These are phyloP conservation scores for Mrakiaceae sp. DNA, from an alignment of 1,284 basidiomycete genomes.

Conservation along the genomic window DNA sequence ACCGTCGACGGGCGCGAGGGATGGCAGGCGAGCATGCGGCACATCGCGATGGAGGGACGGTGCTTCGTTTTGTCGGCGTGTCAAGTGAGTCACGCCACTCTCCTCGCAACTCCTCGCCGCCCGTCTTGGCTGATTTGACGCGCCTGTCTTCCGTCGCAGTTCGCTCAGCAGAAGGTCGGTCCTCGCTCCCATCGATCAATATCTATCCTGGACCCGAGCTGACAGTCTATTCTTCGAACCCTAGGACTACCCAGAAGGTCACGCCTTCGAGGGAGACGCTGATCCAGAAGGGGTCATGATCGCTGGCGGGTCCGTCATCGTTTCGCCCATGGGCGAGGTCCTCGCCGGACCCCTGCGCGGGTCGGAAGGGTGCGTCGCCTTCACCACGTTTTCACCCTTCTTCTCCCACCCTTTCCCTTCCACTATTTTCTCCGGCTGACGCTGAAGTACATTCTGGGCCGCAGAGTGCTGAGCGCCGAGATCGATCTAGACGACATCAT, in stretches of 20 bases:
- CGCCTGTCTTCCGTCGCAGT: constrained; percentile 54
- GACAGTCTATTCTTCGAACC: constrained; percentile 27
- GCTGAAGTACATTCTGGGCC: no score
- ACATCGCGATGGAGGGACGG: constrained; percentile 63
- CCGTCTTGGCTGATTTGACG: background rate
- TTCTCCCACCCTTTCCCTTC: background rate
- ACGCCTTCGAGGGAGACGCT: background rate
- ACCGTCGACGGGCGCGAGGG: constrained; percentile 55
- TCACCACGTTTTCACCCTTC: no score
- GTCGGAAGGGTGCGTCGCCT: constrained; percentile 38
- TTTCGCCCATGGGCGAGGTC: constrained; percentile 51
- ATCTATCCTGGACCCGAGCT: background rate
- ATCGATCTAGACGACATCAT: constrained; percentile 50
- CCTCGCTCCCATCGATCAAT: constrained; percentile 26
- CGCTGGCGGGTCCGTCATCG: constrained; percentile 52
- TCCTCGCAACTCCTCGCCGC: background rate
- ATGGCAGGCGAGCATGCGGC: constrained; percentile 56
- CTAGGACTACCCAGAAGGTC: constrained; percentile 28
- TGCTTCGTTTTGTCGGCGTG: constrained; percentile 60
- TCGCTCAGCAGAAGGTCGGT: constrained; percentile 49
- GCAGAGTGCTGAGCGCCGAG: constrained; percentile 46
- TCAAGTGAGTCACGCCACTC: constrained; percentile 24
- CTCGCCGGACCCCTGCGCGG: constrained; percentile 53
- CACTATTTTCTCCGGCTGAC: background rate
- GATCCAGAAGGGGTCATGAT: constrained; percentile 18